Conservation (phyloP, 2,329 filamentous ascomycete genomes). For the Pyricularia pennisetigena region DNA sequence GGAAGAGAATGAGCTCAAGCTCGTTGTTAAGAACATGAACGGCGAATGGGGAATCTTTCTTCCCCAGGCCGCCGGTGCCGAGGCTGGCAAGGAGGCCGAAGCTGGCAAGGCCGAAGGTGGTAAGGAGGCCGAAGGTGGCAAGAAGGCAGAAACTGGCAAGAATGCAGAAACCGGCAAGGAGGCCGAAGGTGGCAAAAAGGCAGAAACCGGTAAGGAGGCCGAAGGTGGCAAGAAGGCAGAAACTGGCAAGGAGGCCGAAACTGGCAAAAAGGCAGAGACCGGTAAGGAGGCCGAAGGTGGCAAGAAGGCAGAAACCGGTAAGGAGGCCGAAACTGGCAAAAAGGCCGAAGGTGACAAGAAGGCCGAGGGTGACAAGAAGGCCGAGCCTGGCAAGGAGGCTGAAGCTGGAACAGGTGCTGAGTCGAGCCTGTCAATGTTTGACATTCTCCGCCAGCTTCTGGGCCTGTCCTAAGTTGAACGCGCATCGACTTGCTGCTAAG, state of each 20-base stretch:
- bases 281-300: not conserved
- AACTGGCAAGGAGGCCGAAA: too few species aligned
- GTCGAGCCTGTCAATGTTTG: not conserved
- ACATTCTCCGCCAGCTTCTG: not conserved
- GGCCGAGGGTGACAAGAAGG: too few species aligned
- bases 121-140: not conserved
- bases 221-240: too few species aligned
- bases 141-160: not conserved
- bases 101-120: not conserved
- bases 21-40: slow-evolving; percentile 19
- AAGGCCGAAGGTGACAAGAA: not conserved
- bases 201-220: not conserved
- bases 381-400: too few species aligned
- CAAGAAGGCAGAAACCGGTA: too few species aligned
- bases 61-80: slow-evolving; percentile 13
- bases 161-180: too few species aligned
- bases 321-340: not conserved
- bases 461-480: not conserved
- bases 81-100: not conserved
- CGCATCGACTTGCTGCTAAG: not conserved
- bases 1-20: slow-evolving; percentile 27
- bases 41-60: slow-evolving; percentile 24
- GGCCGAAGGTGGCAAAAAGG: not conserved
- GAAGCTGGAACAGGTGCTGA: not conserved
- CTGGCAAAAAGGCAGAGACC: not conserved